phyloP scores from a whole-genome alignment of 176 grass and related monocot species.

The Neostapfia colusana region DNA sequence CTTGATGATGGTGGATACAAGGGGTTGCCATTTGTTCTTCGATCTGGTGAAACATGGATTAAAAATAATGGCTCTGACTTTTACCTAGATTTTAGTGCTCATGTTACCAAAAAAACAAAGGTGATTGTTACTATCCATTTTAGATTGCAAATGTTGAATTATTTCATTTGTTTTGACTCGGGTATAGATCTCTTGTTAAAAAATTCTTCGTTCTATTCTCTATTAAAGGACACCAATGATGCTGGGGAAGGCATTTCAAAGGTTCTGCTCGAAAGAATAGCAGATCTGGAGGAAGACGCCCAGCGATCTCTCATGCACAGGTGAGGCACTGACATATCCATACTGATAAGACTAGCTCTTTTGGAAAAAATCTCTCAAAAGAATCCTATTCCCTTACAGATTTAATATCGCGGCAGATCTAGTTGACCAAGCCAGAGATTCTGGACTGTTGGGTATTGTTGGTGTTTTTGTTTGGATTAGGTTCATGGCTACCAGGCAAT shows the following conservation, averaged over 20 bases:
- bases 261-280: constrained; percentile 76
- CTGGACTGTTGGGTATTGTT: constrained; percentile 71
- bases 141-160: background rate
- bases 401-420: constrained; percentile 97
- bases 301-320: constrained; percentile 99
- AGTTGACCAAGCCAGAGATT: constrained; percentile 65
- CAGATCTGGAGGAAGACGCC: constrained; percentile 83
- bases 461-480: constrained; percentile 96
- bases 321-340: constrained; percentile 42
- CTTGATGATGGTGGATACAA: constrained; percentile 65
- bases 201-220: constrained; percentile 38
- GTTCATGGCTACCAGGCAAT: constrained; percentile 90
- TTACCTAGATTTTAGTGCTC: constrained; percentile 61
- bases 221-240: constrained; percentile 63
- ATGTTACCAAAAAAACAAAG: constrained; percentile 57
- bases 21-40: constrained; percentile 85
- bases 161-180: constrained; percentile 11
- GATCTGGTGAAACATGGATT: constrained; percentile 76
- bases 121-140: constrained; percentile 34
- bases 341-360: constrained; percentile 22
- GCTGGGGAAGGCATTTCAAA: constrained; percentile 82
- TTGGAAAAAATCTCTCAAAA: constrained; percentile 17
- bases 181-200: constrained; percentile 28
- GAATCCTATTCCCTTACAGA: constrained; percentile 44
- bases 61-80: constrained; percentile 90